Evolutionary conservation across 2,329 filamentous ascomycete species (phyloP).

Genomic region (Apiospora rasikravindrae): DNA sequence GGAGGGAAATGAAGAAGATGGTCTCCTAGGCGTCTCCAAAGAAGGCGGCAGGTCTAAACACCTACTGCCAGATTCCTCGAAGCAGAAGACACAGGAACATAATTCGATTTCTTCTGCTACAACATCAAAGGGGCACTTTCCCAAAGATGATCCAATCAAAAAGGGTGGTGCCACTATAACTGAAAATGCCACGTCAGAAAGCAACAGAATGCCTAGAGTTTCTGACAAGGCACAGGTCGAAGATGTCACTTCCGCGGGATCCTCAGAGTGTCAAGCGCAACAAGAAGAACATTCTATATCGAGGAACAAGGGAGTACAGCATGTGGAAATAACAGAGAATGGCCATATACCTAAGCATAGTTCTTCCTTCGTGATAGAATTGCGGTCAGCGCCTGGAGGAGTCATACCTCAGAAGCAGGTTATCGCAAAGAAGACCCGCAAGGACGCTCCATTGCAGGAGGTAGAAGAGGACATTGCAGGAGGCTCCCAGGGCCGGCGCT

Average conservation of each 20-base stretch:
- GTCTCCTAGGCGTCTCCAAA: slow-evolving; percentile 11
- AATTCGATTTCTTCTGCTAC: not conserved
- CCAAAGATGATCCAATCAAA: not conserved
- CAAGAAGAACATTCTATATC: not conserved
- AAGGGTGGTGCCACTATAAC: not conserved
- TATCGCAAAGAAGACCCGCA: slow-evolving; percentile 15
- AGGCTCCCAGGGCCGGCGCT: slow-evolving; percentile 24
- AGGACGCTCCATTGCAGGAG: slow-evolving; percentile 8
- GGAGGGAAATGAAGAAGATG: not conserved
- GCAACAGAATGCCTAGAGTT: not conserved
- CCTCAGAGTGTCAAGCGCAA: not conserved
- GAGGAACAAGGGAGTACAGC: not conserved
- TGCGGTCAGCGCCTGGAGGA: not conserved
- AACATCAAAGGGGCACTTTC: not conserved
- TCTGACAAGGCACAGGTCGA: not conserved
- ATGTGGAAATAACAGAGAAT: not conserved
- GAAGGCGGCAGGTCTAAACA: not conserved
- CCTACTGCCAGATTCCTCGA: not conserved
- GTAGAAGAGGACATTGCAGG: slow-evolving; percentile 10
- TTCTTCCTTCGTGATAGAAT: not conserved
- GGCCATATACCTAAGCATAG: not conserved
- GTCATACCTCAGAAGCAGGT: slow-evolving; percentile 19
- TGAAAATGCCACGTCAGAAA: not conserved
- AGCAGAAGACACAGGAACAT: not conserved
- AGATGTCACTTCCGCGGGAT: not conserved